Evolutionary conservation across 441 rosid species (phyloP).

Genomic region (Corymbia calophylla): DNA sequence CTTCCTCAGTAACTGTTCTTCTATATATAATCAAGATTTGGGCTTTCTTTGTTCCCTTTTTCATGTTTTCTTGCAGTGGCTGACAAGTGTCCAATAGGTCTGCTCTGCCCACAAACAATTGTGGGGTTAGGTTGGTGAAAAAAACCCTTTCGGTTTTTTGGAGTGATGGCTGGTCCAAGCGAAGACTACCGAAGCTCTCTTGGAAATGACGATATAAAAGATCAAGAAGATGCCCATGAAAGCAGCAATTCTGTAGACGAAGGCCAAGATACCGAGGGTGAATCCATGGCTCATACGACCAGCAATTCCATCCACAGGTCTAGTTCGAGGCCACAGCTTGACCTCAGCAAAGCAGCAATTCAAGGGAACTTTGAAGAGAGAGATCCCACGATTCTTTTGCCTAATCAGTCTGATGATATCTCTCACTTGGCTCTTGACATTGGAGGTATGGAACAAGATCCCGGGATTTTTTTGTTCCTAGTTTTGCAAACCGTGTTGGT

Average conservation of each 20-base stretch:
- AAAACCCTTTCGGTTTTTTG: not conserved
- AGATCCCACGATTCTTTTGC: slow-evolving; percentile 89
- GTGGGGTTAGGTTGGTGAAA: not conserved
- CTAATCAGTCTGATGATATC: slow-evolving; percentile 97
- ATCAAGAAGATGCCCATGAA: not conserved
- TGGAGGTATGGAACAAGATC: slow-evolving; percentile 53
- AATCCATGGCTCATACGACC: slow-evolving; percentile 48
- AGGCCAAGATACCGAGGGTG: slow-evolving; percentile 36
- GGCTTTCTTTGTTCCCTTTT: not conserved
- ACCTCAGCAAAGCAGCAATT: slow-evolving; percentile 96
- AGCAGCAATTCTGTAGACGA: not conserved
- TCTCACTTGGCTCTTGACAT: slow-evolving; percentile 96
- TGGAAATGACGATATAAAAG: not conserved
- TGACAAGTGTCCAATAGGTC: not conserved
- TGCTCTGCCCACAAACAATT: not conserved
- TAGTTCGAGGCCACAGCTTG: slow-evolving; percentile 91
- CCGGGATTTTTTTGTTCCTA: not conserved
- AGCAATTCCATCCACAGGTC: slow-evolving; percentile 79
- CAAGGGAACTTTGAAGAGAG: slow-evolving; percentile 88
- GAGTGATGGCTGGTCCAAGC: not conserved
- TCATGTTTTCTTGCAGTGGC: not conserved
- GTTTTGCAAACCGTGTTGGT: not conserved
- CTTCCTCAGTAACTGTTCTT: not conserved
- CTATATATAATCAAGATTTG: not conserved
- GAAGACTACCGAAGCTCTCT: not conserved